Evolutionary conservation across 1,139 yeast genomes (phyloP).

Genomic region (Taphrina confusa): DNA sequence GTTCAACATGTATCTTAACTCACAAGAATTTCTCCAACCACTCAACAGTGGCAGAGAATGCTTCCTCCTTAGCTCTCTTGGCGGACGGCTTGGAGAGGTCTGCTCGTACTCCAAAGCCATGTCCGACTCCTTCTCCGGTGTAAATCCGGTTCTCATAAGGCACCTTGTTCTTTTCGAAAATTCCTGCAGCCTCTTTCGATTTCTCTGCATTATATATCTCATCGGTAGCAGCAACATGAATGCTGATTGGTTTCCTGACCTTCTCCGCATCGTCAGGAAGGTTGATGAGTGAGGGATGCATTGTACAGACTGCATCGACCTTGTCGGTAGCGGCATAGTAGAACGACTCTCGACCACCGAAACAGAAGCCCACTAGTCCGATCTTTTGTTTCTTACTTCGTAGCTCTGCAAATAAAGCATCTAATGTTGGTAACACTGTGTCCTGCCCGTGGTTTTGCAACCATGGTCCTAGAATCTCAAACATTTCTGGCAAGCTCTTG

Average conservation of each 20-base stretch:
- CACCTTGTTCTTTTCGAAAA: constrained; percentile 15
- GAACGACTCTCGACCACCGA: constrained; percentile 38
- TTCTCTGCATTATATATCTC: constrained; percentile 26
- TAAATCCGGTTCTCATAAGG: constrained; percentile 33
- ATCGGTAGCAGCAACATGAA: constrained; percentile 34
- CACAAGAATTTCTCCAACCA: constrained; percentile 20
- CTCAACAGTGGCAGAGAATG: constrained; percentile 8
- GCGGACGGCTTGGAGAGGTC: constrained; percentile 13
- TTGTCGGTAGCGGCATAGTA: constrained; percentile 30
- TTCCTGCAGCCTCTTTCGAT: constrained; percentile 13
- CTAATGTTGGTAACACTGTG: neutral
- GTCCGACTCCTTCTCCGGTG: constrained; percentile 35
- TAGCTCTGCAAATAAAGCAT: constrained; percentile 9
- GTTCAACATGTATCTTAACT: too few species aligned
- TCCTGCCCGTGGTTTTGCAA: constrained; percentile 11
- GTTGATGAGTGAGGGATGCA: constrained; percentile 36
- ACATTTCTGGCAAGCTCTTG: constrained; percentile 8
- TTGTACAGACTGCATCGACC: constrained; percentile 35
- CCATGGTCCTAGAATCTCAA: constrained; percentile 20
- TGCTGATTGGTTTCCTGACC: constrained; percentile 24
- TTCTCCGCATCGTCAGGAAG: constrained; percentile 34
- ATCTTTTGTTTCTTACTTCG: constrained; percentile 1
- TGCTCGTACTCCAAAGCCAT: constrained; percentile 33
- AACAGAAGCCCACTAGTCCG: constrained; percentile 38
- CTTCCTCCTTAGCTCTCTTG: constrained; percentile 27